Evolutionary conservation across 1,284 basidiomycete genomes (phyloP).

Genomic region (Tilletia indica): DNA sequence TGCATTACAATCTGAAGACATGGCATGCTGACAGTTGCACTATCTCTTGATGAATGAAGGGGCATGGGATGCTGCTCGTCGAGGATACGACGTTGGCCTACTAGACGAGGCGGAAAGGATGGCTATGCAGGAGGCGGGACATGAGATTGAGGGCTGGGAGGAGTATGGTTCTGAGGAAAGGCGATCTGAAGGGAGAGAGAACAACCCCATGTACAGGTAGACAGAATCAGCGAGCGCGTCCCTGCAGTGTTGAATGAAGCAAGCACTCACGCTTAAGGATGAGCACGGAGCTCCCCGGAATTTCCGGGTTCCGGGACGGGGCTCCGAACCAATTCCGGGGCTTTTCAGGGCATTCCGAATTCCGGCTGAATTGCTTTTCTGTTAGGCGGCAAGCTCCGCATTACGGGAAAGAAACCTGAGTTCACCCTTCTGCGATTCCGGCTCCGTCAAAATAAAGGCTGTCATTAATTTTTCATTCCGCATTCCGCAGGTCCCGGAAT

Average conservation of each 20-base stretch:
- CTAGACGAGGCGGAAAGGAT: not conserved
- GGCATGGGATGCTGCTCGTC: not conserved
- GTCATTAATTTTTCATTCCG: too few relatives aligned
- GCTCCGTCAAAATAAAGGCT: too few relatives aligned
- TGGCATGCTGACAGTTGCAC: not conserved
- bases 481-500: too few relatives aligned
- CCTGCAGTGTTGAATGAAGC: not conserved
- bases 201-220: constrained; percentile 3
- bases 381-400: too few relatives aligned
- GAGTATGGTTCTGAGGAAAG: not conserved
- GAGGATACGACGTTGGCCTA: not conserved
- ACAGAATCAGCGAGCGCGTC: constrained; percentile 12
- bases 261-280: not conserved
- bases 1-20: not conserved
- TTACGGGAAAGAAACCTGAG: too few relatives aligned
- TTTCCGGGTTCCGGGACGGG: too few relatives aligned
- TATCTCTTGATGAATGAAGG: not conserved
- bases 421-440: too few relatives aligned
- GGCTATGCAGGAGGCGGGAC: not conserved
- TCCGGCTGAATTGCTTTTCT: too few relatives aligned
- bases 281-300: too few relatives aligned
- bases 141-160: not conserved
- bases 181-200: too few relatives aligned
- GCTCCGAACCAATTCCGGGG: too few relatives aligned
- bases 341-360: too few relatives aligned